Evolutionary conservation across 805 yeast genomes (phyloP).

Genomic region (Metschnikowia sp.): DNA sequence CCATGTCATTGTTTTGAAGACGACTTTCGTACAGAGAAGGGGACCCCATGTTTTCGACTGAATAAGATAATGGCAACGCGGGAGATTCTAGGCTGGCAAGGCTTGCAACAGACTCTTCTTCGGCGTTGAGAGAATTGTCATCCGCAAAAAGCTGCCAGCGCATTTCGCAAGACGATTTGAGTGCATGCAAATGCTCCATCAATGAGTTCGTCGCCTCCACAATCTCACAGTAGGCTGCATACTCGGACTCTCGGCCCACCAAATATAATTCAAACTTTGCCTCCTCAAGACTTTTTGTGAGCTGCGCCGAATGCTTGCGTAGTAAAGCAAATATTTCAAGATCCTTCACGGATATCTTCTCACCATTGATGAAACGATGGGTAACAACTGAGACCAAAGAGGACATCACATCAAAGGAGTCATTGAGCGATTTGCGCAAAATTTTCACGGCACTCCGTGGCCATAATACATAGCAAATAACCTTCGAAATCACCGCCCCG

Average conservation of each 20-base stretch:
- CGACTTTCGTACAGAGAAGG: constrained; percentile 15
- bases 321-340: constrained; percentile 34
- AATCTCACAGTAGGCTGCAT: constrained; percentile 39
- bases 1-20: constrained; percentile 16
- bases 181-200: constrained; percentile 59
- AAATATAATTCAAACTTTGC: constrained; percentile 57
- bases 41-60: constrained; percentile 27
- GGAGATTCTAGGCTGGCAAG: constrained; percentile 22
- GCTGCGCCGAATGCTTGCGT: constrained; percentile 35
- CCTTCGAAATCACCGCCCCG: constrained; percentile 60
- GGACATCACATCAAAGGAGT: constrained; percentile 51
- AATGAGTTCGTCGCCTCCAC: constrained; percentile 52
- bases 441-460: constrained; percentile 54
- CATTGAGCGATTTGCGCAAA: constrained; percentile 46
- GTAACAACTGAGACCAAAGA: constrained; percentile 44
- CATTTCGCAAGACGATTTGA: constrained; percentile 65
- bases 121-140: constrained; percentile 7
- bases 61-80: constrained; percentile 20
- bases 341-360: constrained; percentile 40
- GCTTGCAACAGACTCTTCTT: constrained; percentile 21
- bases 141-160: constrained; percentile 53
- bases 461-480: constrained; percentile 60
- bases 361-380: constrained; percentile 49
- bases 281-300: constrained; percentile 50
- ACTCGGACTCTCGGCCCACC: constrained; percentile 56